Evolutionary conservation across 768 basidiomycete species (phyloP).

Genomic region (Auricularia sp.): DNA sequence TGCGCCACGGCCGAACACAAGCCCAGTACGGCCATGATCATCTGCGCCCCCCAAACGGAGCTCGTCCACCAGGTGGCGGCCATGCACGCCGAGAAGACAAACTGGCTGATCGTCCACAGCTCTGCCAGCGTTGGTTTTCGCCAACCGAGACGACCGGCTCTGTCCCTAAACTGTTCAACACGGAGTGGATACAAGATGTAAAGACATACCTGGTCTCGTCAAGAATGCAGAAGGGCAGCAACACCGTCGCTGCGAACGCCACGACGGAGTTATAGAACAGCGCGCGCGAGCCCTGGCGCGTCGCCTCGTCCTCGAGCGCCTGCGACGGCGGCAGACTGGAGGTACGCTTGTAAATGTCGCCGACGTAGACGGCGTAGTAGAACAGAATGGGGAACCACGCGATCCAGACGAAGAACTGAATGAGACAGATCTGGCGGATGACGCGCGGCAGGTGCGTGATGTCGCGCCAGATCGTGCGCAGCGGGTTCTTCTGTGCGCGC

Average conservation of each 20-base stretch:
- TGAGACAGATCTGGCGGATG: conserved; percentile 71
- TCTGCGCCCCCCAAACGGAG: conserved; percentile 58
- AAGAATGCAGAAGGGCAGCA: conserved; percentile 51
- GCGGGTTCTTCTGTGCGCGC: conserved; percentile 15
- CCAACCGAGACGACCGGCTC: not conserved
- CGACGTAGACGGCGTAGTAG: conserved; percentile 80
- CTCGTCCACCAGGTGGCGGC: conserved; percentile 62
- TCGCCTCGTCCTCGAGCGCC: not conserved
- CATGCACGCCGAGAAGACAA: conserved; percentile 70
- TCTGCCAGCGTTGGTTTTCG: conserved; percentile 32
- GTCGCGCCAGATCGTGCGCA: conserved; percentile 64
- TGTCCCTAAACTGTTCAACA: not conserved
- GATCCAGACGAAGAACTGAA: conserved; percentile 81
- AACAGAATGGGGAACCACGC: conserved; percentile 92
- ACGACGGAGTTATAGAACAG: conserved; percentile 70
- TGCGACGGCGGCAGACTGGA: conserved; percentile 18
- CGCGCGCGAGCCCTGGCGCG: conserved; percentile 54
- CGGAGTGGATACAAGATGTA: not conserved
- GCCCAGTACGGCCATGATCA: conserved; percentile 69
- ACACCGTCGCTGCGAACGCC: conserved; percentile 54
- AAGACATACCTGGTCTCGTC: not conserved
- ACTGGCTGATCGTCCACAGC: conserved; percentile 72
- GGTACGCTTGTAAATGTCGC: conserved; percentile 66
- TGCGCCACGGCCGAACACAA: conserved; percentile 89
- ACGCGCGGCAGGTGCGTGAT: conserved; percentile 57